phyloP scores from a whole-genome alignment of 306 rosid genomes.

The Fagus crenata region DNA sequence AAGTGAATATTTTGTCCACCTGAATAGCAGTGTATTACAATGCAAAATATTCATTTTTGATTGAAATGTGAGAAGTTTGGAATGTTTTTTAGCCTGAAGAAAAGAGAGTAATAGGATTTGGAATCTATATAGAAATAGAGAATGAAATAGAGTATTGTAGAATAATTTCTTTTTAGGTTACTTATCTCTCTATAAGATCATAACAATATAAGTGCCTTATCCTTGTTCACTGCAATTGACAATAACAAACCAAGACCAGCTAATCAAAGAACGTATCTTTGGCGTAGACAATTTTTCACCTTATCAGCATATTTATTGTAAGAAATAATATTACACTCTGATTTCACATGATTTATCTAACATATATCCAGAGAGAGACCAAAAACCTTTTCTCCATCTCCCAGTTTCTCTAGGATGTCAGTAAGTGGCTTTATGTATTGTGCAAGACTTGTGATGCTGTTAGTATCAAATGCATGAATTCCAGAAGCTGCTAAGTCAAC shows the following conservation, averaged over 20 bases:
- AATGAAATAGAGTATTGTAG: not conserved
- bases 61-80: too few species aligned
- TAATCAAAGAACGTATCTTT: not conserved
- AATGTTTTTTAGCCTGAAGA: too few species aligned
- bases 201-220: not conserved
- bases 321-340: not conserved
- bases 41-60: too few species aligned
- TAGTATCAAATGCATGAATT: conserved; percentile 74
- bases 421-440: conserved; percentile 87
- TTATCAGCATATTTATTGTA: not conserved
- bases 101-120: too few species aligned
- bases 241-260: not conserved
- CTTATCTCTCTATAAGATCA: not conserved
- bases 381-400: conserved; percentile 71
- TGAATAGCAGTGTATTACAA: not conserved
- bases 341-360: not conserved
- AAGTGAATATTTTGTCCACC: not conserved
- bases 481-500: conserved; percentile 92
- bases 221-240: not conserved
- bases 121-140: not conserved
- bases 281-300: not conserved
- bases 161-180: not conserved
- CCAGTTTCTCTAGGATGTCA: conserved; percentile 69
- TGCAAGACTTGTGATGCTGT: conserved; percentile 63
- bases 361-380: not conserved